Percentiles rank a stretch among this genome's conserved stretches.
These are phyloP conservation scores for Sinapis alba DNA, from an alignment of 441 rosid species.

Conservation along the genomic window DNA sequence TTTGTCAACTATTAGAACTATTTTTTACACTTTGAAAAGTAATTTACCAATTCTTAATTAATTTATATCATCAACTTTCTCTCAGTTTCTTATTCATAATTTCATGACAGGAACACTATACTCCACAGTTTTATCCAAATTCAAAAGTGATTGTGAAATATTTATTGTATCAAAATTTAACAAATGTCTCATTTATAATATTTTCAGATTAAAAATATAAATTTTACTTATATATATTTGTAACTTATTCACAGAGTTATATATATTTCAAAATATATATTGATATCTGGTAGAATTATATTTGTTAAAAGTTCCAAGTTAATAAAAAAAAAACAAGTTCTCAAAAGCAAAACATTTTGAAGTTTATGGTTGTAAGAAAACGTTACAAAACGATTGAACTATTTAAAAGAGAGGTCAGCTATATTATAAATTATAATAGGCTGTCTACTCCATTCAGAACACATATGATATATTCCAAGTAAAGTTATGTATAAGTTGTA, in stretches of 20 bases:
- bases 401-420: not conserved
- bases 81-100: not conserved
- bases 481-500: not conserved
- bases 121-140: not conserved
- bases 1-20: not conserved
- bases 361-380: constrained; percentile 1
- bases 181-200: not conserved
- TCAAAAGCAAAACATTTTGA: not conserved
- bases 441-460: not conserved
- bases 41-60: not conserved
- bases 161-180: not conserved
- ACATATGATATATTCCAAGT: not conserved
- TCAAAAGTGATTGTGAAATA: not conserved
- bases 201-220: not conserved
- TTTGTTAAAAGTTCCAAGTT: not conserved
- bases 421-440: constrained; percentile 10
- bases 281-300: not conserved
- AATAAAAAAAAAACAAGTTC: not conserved
- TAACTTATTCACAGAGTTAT: not conserved
- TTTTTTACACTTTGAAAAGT: not conserved
- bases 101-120: not conserved
- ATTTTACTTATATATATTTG: not conserved
- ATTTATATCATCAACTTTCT: not conserved
- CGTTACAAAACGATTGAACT: not conserved
- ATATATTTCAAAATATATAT: not conserved